phyloP scores from a whole-genome alignment of 208 protist species.

The Leishmania tropica region DNA sequence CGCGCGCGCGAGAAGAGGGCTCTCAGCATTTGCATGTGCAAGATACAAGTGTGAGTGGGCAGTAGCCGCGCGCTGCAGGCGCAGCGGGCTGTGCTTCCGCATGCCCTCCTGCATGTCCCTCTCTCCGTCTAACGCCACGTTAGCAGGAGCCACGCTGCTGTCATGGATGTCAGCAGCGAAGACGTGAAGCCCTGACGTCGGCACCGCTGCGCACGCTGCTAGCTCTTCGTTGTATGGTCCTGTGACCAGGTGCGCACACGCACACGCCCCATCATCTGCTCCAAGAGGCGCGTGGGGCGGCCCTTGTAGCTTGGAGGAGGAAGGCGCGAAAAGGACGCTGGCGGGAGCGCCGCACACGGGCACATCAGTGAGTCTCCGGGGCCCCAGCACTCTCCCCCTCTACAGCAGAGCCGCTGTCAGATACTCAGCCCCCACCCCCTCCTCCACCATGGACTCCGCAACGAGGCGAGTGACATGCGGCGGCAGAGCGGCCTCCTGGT shows the following conservation, averaged over 20 bases:
- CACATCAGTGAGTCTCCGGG: background rate
- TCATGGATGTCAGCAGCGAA: background rate
- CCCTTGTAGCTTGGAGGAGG: background rate
- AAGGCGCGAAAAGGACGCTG: background rate
- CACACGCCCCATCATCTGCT: background rate
- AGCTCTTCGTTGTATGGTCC: background rate
- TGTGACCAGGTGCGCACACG: background rate
- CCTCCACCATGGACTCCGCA: conserved; percentile 46
- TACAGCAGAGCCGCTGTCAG: conserved; percentile 58
- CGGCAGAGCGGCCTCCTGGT: conserved; percentile 30
- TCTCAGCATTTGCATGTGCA: background rate
- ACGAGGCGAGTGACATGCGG: conserved; percentile 34
- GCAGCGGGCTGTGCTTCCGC: background rate
- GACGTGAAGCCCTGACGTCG: background rate
- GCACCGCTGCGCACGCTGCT: background rate
- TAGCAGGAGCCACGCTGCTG: background rate
- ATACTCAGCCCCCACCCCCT: conserved; percentile 63
- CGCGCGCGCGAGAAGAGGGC: background rate
- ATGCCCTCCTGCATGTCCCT: background rate
- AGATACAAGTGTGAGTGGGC: background rate
- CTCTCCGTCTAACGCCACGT: background rate
- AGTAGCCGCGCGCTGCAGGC: background rate
- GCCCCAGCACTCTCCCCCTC: background rate
- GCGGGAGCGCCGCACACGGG: background rate
- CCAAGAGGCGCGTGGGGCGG: background rate